phyloP scores from a whole-genome alignment of 352 stramenopile genomes.

The Globisporangium uncinulatum region DNA sequence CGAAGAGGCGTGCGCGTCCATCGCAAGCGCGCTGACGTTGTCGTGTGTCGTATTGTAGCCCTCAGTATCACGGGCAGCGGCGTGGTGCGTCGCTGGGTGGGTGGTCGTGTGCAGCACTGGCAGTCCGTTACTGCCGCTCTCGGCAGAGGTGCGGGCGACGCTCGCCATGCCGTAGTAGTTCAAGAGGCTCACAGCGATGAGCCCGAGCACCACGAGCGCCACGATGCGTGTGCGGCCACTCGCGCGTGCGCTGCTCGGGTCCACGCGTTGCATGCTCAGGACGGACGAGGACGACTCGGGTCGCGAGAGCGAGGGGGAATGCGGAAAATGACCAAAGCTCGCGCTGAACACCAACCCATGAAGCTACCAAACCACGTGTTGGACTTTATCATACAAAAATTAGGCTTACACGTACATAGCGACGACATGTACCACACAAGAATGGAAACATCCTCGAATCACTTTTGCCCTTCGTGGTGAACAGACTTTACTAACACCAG shows the following conservation, averaged over 20 bases:
- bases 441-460: no score
- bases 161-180: slow-evolving; percentile 28
- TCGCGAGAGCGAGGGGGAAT: not conserved
- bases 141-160: slow-evolving; percentile 5
- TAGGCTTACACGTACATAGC: no score
- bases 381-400: no score
- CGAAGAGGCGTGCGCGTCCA: not conserved
- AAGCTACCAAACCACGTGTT: no score
- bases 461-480: no score
- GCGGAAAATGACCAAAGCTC: not conserved
- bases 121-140: slow-evolving; percentile 4
- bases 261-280: slow-evolving; percentile 11
- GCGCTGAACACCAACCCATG: not conserved
- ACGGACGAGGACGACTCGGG: not conserved
- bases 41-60: not conserved
- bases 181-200: slow-evolving; percentile 22
- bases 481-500: no score
- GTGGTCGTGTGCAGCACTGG: slow-evolving; percentile 18
- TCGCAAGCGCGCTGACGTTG: not conserved
- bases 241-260: slow-evolving; percentile 4
- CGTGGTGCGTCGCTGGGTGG: not conserved
- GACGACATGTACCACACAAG: no score
- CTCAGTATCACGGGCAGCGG: not conserved
- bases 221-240: slow-evolving; percentile 10
- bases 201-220: slow-evolving; percentile 14